Base-by-base conservation (phyloP, 2,329 filamentous ascomycete genomes). In the Cordyceps cateniannulata region DNA sequence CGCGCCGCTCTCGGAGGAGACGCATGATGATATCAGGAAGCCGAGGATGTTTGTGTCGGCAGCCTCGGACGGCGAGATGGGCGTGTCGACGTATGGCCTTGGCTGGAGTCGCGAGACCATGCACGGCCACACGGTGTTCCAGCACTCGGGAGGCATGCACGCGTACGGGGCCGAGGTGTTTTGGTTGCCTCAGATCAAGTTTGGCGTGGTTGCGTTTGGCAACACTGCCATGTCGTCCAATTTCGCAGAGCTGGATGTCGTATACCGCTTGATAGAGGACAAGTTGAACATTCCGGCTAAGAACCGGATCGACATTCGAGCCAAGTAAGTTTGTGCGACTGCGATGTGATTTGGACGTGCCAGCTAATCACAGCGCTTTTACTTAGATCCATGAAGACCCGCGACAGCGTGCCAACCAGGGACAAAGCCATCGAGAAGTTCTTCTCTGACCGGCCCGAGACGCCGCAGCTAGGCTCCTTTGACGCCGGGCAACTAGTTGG, bases 161-260 rank as follows among this genome's bases (percentile, higher is more conserved):
- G 68, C 66, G 1, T 72, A 69, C 55, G 66, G 68, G 6, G 61
- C 68, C 2, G 53, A 68, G 3, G 69, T 73, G 14, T 69, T 67
- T 8, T 75, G 72, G 70, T 63, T 75, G 3, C 74, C 73, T 0
- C 66, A 70, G 0, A 63, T 62, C n/a, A 65, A 70, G 16, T 69
- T 71, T 47, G 73, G 71, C 0, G 64, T 75, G 9, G 68, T 72
- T 2, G 66, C 67, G 0, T 70, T 75, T 63, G 65, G 62, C 6
- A 84, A 83, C 59, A 79, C 77, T 24, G 75, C 72, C 9, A 14
- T 67, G 5, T 75, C 72, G 3, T 75, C 75, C 3, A 78, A 77
- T 50, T 62, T 63, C 3, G 72, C 62, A 1, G 60, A 64, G 2
- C 63, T 69, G 0, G 50, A 69, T 0, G 29, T 74, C 8, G 63